Evolutionary conservation across 2,329 filamentous ascomycete species (phyloP).

Genomic region (Chrysoporthe cubensis): DNA sequence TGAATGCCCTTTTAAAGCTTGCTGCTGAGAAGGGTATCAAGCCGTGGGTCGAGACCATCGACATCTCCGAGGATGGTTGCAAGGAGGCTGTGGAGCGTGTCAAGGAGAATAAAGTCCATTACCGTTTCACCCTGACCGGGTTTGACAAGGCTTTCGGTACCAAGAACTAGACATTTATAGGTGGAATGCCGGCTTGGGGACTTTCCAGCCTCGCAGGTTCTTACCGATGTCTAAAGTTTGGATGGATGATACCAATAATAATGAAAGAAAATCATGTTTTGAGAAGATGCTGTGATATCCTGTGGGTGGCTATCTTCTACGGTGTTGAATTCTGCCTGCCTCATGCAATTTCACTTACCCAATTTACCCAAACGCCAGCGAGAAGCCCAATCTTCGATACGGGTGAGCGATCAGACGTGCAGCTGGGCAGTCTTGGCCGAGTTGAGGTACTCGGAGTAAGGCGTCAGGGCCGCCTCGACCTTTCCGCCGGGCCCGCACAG

Average conservation of each 20-base stretch:
- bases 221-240: too few relatives aligned
- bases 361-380: conserved; percentile 7
- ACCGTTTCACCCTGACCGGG: conserved; percentile 71
- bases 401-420: conserved; percentile 36
- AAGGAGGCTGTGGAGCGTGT: conserved; percentile 72
- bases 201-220: neutral
- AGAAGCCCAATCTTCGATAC: conserved; percentile 13
- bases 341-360: neutral
- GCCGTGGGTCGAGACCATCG: conserved; percentile 34
- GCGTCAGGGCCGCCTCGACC: conserved; percentile 44
- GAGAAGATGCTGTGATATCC: neutral
- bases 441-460: conserved; percentile 43
- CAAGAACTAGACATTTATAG: conserved; percentile 16
- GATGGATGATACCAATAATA: too few relatives aligned
- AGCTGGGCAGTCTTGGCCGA: conserved; percentile 42
- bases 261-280: neutral
- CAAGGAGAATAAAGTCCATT: conserved; percentile 72
- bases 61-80: conserved; percentile 54
- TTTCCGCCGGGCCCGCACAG: conserved; percentile 47
- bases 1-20: conserved; percentile 61
- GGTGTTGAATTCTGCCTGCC: neutral
- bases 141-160: conserved; percentile 66
- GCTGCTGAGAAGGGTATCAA: conserved; percentile 56
- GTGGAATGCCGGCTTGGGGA: neutral
- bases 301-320: neutral